These are phyloP conservation scores for Coprinopsis marcescibilis DNA, from an alignment of 768 basidiomycete genomes.

Conservation along the genomic window DNA sequence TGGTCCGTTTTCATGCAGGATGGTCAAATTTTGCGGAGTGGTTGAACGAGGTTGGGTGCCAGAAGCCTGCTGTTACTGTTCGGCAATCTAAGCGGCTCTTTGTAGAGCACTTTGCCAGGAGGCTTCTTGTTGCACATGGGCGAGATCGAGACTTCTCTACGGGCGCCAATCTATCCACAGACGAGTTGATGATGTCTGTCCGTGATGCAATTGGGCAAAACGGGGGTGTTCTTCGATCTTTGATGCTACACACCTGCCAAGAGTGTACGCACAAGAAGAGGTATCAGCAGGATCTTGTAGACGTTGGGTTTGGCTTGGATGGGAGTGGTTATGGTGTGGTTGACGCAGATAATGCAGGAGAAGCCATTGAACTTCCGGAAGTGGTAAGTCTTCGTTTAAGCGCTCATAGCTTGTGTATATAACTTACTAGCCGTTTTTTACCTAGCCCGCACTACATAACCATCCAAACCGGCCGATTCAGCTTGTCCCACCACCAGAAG, in stretches of 20 bases:
- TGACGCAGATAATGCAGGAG: slow-evolving; percentile 1
- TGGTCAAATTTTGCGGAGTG: slow-evolving; percentile 25
- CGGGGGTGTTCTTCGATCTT: slow-evolving; percentile 12
- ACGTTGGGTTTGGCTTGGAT: slow-evolving; percentile 4
- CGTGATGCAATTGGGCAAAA: slow-evolving; percentile 14
- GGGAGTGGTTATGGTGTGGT: not conserved
- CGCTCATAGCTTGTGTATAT: not conserved
- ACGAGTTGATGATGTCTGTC: slow-evolving; percentile 8
- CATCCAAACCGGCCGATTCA: not conserved
- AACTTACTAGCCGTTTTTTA: not conserved
- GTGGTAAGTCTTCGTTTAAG: not conserved
- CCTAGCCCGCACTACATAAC: no score
- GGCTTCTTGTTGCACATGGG: slow-evolving; percentile 17
- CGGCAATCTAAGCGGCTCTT: slow-evolving; percentile 23
- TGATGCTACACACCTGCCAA: slow-evolving; percentile 13
- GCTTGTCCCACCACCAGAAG: not conserved
- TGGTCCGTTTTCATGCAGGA: slow-evolving; percentile 21
- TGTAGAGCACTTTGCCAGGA: slow-evolving; percentile 21
- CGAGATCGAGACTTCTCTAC: slow-evolving; percentile 10
- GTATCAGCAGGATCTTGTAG: slow-evolving; percentile 14
- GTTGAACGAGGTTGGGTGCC: slow-evolving; percentile 16
- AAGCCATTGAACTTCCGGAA: not conserved
- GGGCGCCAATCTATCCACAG: slow-evolving; percentile 14
- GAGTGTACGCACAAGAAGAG: slow-evolving; percentile 21
- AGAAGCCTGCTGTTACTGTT: slow-evolving; percentile 12